Percentiles rank a stretch among this genome's conserved stretches.
These are phyloP conservation scores for Lenwebbia sp. DNA, from an alignment of 345 rosid species.

Conservation along the genomic window DNA sequence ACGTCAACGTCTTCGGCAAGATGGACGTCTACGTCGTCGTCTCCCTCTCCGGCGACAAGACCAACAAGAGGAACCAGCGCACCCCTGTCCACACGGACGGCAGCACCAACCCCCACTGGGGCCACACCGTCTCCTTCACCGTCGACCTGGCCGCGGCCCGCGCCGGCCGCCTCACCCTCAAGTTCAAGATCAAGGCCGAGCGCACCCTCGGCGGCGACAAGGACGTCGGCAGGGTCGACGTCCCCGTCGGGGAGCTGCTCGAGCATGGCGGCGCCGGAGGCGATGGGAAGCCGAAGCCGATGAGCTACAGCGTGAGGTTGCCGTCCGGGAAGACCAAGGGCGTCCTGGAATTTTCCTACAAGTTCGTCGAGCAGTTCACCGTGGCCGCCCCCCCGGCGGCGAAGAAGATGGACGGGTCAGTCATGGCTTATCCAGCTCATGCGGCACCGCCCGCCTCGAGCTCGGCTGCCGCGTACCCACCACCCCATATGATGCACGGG, in stretches of 20 bases:
- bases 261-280: not conserved
- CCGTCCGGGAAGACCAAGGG: conserved; percentile 32
- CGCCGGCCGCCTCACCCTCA: conserved; percentile 21
- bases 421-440: conserved; percentile 17
- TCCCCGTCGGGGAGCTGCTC: conserved; percentile 51
- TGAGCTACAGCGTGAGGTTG: not conserved
- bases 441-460: conserved; percentile 8
- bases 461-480: conserved; percentile 6
- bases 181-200: conserved; percentile 31
- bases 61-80: conserved; percentile 9
- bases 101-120: conserved; percentile 50
- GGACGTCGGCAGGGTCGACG: conserved; percentile 33
- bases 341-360: conserved; percentile 17
- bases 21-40: conserved; percentile 56
- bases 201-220: conserved; percentile 38
- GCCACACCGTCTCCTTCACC: conserved; percentile 34
- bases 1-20: conserved; percentile 37
- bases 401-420: conserved; percentile 3
- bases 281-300: conserved; percentile 16
- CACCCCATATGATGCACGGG: not conserved
- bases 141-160: conserved; percentile 33
- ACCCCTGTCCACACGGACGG: conserved; percentile 44
- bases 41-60: conserved; percentile 33
- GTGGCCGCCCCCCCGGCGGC: not conserved
- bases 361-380: conserved; percentile 23